These are phyloP conservation scores for Hawksworthiomyces lignivorus DNA, from an alignment of 2,329 filamentous ascomycete species.

Conservation along the genomic window DNA sequence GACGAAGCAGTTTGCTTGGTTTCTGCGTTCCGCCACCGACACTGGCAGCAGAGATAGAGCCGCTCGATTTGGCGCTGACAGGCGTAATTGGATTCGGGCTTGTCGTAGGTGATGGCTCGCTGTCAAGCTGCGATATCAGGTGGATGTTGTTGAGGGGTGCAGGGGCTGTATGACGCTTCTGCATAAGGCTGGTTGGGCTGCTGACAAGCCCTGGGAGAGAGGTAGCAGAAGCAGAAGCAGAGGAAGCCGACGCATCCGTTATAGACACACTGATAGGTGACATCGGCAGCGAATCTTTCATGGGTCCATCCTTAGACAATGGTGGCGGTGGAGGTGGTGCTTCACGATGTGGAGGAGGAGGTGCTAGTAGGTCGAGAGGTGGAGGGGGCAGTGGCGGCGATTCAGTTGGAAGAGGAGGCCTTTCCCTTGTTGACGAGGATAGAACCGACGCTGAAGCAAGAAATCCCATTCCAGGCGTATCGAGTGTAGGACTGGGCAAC, in stretches of 20 bases:
- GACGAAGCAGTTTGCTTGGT: conserved; percentile 30
- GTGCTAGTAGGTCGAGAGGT: background rate
- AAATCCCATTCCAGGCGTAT: background rate
- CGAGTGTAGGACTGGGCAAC: conserved; percentile 8
- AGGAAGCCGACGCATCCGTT: background rate
- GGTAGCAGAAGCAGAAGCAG: conserved; percentile 1
- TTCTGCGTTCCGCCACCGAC: conserved; percentile 29
- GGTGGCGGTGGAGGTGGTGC: conserved; percentile 27
- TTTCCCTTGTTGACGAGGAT: no score
- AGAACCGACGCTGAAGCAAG: no score
- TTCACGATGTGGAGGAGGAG: conserved; percentile 14
- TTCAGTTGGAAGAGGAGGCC: no score
- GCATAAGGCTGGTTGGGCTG: conserved; percentile 8
- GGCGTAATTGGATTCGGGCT: conserved; percentile 22
- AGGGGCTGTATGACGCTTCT: conserved; percentile 14
- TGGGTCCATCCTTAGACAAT: no score
- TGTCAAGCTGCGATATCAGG: conserved; percentile 10
- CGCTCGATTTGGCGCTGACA: conserved; percentile 20
- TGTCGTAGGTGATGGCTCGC: conserved; percentile 16
- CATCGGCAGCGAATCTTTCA: conserved; percentile 19
- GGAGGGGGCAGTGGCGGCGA: conserved; percentile 2
- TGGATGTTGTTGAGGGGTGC: conserved; percentile 16
- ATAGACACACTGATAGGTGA: conserved; percentile 1
- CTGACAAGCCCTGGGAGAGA: background rate
- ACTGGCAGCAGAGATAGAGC: conserved; percentile 24